Percentiles rank a stretch among this genome's conserved stretches.
Evolutionary conservation across 73 alveolate species (phyloP).

Genomic region (Effrenium voratum): DNA sequence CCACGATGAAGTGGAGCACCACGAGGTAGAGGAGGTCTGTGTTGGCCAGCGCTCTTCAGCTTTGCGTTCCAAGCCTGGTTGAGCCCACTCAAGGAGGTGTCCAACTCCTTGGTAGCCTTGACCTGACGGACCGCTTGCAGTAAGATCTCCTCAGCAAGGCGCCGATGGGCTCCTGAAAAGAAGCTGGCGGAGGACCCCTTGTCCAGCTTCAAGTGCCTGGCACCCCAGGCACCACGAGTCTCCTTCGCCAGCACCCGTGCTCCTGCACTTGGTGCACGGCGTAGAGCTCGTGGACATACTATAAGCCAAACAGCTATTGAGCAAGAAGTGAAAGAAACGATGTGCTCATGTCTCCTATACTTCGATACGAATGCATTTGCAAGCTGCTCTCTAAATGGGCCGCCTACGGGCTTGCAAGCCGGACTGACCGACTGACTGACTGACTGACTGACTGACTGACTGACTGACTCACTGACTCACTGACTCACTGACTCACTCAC

Average conservation of each 20-base stretch:
- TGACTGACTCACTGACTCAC: no score
- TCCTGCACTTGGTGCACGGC: slow-evolving; percentile 37
- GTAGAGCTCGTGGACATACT: not conserved
- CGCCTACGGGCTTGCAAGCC: no score
- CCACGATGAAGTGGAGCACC: no score
- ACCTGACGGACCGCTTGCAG: not conserved
- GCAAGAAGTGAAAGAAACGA: no score
- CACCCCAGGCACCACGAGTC: slow-evolving; percentile 67
- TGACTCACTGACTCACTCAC: no score
- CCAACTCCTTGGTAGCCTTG: not conserved
- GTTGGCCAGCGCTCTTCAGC: not conserved
- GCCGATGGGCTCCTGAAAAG: not conserved
- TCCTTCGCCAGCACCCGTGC: not conserved
- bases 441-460: no score
- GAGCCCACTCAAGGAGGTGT: not conserved
- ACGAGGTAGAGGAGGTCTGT: no score
- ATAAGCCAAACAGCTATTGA: no score
- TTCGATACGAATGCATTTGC: no score
- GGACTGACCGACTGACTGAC: no score
- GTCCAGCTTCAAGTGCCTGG: not conserved
- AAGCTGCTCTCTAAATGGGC: no score
- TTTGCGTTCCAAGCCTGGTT: not conserved
- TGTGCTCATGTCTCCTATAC: no score
- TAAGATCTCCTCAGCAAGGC: not conserved
- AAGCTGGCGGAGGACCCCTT: not conserved